phyloP scores from a whole-genome alignment of 148 eudicot genomes.

The Chenopodium berlandieri region DNA sequence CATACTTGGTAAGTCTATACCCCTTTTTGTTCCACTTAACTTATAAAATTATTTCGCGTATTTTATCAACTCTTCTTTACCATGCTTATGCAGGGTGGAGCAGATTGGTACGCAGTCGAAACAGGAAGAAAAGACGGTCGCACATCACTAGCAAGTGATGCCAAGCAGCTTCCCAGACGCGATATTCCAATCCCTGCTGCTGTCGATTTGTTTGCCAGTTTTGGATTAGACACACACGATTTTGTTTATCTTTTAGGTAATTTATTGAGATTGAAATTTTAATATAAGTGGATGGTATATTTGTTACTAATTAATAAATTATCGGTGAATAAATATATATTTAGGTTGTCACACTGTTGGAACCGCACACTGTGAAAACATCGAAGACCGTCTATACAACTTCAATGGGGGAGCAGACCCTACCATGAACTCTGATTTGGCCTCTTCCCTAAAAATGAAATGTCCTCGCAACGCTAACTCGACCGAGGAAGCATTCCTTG shows the following conservation, averaged over 20 bases:
- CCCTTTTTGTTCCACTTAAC: too few relatives aligned
- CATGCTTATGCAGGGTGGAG: constrained; percentile 20
- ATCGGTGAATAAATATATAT: background rate
- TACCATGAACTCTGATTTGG: constrained; percentile 26
- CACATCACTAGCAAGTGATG: constrained; percentile 22
- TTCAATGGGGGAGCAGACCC: constrained; percentile 28
- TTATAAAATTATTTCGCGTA: too few relatives aligned
- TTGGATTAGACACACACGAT: constrained; percentile 11
- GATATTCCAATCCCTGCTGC: constrained; percentile 14
- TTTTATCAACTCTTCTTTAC: too few relatives aligned
- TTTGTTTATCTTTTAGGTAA: constrained; percentile 32
- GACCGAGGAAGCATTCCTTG: constrained; percentile 20
- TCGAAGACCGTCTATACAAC: constrained; percentile 28
- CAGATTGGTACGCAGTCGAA: constrained; percentile 24
- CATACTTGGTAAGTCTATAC: constrained; percentile 21
- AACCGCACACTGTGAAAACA: constrained; percentile 23
- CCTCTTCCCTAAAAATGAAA: constrained; percentile 22
- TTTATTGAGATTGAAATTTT: too few relatives aligned
- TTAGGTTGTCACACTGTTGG: constrained; percentile 29
- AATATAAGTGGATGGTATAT: too few relatives aligned
- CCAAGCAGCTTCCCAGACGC: constrained; percentile 10
- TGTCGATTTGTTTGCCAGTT: constrained; percentile 4
- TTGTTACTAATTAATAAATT: background rate
- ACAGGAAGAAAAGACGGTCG: constrained; percentile 27
- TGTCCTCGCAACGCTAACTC: constrained; percentile 31